phyloP scores from a whole-genome alignment of 306 rosid species.

The Quercus gilva region DNA sequence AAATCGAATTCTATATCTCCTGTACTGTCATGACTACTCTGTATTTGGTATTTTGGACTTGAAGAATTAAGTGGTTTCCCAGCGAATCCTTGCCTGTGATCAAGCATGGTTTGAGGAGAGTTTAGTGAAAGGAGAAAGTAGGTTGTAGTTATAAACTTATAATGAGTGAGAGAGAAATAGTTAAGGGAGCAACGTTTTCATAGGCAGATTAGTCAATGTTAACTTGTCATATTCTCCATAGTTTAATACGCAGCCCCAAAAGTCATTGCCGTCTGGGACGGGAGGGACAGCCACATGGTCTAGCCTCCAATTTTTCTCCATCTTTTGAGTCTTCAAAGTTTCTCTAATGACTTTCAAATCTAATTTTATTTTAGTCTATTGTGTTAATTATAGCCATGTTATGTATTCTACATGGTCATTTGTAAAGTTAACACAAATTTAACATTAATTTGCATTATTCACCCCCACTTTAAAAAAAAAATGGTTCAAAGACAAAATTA shows the following conservation, averaged over 20 bases:
- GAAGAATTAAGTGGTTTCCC: conserved; percentile 10
- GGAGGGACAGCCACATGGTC: conserved; percentile 36
- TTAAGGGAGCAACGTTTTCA: background rate
- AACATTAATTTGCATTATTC: too few species aligned
- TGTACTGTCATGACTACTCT: conserved; percentile 23
- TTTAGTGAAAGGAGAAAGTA: conserved; percentile 17
- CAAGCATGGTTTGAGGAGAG: conserved; percentile 39
- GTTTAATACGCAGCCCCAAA: conserved; percentile 15
- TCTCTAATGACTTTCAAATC: background rate
- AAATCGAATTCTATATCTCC: conserved; percentile 53
- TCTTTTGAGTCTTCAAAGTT: background rate
- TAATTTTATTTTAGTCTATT: background rate
- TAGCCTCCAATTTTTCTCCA: conserved; percentile 30
- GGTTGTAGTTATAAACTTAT: background rate
- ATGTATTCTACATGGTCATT: too few species aligned
- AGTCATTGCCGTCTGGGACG: conserved; percentile 58
- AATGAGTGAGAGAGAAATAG: background rate
- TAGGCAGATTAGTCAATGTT: conserved; percentile 26
- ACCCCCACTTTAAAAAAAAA: too few species aligned
- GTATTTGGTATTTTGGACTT: conserved; percentile 27
- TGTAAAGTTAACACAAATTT: too few species aligned
- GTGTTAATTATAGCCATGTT: too few species aligned
- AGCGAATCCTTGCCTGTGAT: conserved; percentile 15
- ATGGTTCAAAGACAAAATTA: too few species aligned
- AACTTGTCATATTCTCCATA: conserved; percentile 5